Evolutionary conservation across 1,284 basidiomycete species (phyloP), one percentile per base, ranked within the genome.

Genomic region (Boletus semigastroideus): DNA sequence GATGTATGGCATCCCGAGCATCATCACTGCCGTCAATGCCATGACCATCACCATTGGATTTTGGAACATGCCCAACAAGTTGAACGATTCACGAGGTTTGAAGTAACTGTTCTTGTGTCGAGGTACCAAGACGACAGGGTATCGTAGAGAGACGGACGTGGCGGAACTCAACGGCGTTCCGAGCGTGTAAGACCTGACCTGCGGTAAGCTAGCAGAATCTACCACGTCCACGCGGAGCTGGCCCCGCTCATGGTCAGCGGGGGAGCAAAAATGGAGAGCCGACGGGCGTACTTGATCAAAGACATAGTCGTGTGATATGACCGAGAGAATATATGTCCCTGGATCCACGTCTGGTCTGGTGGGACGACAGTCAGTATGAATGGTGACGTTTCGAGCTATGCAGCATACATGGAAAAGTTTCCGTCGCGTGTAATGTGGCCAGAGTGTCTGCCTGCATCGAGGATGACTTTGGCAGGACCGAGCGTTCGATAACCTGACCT

Each of bases 21-120:
- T 81, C 80, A 93, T 82, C 31, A 74, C 72, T 28, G 78, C 90
- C 40, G 78, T 85, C 58, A 80, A 75, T 17, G 86, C 73, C 86
- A 92, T 90, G 73, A 94, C 82, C 53, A 94, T 72, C 72, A 92
- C 87, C 92, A 94, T 93, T 3, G 92, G 92, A 65, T 82, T 92
- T 61, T 87, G 84, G 63, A 94, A 74, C 87, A 94, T 89, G 43
- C 76, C 83, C 49, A 90, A 52, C 25, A 92, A 60, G 68, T 91
- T 88, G 75, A 93, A 90, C 17, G 82, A 80, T 64, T 89, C 78
- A 16, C 70, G 77, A 20, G 86, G 83, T 48, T 83, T 78, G 66
- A 87, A 93, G 65, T 87, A 91, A 50, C 68, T 72, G 62, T 84
- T 76, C 62, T 75, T 80, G 45, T 73, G 73, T 52, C 78, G 73